Conservation (phyloP, 371 early-diverging fungal species). For the Zopfochytrium polystomum region DNA sequence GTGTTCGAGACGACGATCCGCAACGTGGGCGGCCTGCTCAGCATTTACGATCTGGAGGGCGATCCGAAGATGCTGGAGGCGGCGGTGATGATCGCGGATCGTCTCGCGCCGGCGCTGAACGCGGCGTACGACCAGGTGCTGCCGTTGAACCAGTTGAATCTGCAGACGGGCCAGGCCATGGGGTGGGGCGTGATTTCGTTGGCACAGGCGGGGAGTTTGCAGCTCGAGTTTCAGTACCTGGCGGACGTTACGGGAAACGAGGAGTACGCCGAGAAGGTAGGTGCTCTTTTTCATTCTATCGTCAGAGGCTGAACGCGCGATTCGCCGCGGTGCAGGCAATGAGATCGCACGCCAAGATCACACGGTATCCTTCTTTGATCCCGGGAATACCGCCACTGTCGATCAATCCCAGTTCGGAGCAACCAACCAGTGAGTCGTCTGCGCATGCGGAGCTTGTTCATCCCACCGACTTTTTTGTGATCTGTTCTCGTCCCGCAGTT, state of each 20-base stretch:
- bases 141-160: neutral
- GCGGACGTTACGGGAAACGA: slow-evolving; percentile 44
- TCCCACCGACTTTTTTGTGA: slow-evolving; percentile 2
- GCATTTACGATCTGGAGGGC: slow-evolving; percentile 69
- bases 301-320: too few relatives aligned
- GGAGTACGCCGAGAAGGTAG: slow-evolving; percentile 65
- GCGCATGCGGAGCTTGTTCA: too few relatives aligned
- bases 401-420: too few relatives aligned
- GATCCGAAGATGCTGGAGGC: slow-evolving; percentile 65
- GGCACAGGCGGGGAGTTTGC: slow-evolving; percentile 42
- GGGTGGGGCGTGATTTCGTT: neutral
- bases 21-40: slow-evolving; percentile 50
- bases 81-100: slow-evolving; percentile 76
- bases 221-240: slow-evolving; percentile 51
- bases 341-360: too few relatives aligned
- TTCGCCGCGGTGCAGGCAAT: too few relatives aligned
- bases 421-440: too few relatives aligned
- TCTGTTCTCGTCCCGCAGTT: neutral
- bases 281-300: neutral
- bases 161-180: too few relatives aligned
- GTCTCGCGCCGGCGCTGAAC: slow-evolving; percentile 50
- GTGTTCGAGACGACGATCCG: slow-evolving; percentile 54
- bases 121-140: too few relatives aligned
- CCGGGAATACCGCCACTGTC: too few relatives aligned
- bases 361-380: too few relatives aligned